Conservation (phyloP, 441 rosid genomes). For the Croton setiger region DNA sequence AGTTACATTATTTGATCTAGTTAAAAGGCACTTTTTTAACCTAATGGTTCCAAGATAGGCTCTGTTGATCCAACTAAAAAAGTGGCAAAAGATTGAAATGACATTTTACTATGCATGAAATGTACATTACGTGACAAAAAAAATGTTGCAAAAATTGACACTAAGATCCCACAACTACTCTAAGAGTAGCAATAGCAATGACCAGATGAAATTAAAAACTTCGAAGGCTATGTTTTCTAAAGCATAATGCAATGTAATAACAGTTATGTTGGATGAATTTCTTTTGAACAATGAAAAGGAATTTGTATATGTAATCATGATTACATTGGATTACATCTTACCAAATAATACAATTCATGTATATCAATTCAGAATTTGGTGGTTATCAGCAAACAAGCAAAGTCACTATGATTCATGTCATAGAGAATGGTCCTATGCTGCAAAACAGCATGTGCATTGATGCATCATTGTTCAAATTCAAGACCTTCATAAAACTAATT, state of each 20-base stretch:
- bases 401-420: background rate
- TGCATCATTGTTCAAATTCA: background rate
- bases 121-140: background rate
- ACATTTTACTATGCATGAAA: slow-evolving; percentile 2
- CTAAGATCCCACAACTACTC: background rate
- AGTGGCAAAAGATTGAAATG: background rate
- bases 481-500: background rate
- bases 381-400: background rate
- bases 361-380: background rate
- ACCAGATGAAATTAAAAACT: too few relatives aligned
- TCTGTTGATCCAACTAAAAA: slow-evolving; percentile 14
- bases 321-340: too few relatives aligned
- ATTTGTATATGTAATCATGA: too few relatives aligned
- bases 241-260: too few relatives aligned
- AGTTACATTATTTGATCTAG: slow-evolving; percentile 26
- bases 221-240: too few relatives aligned
- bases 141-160: slow-evolving; percentile 3
- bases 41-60: slow-evolving; percentile 19
- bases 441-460: background rate
- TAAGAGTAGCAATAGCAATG: background rate
- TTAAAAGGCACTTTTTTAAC: slow-evolving; percentile 13
- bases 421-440: background rate
- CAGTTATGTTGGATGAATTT: too few relatives aligned
- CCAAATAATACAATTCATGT: too few relatives aligned
- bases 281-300: too few relatives aligned